phyloP scores from a whole-genome alignment of 768 basidiomycete species.

The Dentipellis fragilis region DNA sequence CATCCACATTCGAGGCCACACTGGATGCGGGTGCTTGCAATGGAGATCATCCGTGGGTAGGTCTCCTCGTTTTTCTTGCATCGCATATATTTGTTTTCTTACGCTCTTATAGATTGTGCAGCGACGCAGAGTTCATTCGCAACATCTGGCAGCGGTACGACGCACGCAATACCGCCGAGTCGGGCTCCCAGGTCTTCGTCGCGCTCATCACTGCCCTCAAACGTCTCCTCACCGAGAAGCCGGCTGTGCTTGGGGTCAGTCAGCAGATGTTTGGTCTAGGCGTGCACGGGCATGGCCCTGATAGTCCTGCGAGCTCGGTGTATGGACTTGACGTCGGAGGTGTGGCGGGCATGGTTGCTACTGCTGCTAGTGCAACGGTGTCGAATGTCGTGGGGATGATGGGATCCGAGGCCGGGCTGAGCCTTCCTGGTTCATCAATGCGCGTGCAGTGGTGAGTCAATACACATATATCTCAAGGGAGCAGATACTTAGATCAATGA shows the following conservation, averaged over 20 bases:
- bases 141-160: constrained; percentile 12
- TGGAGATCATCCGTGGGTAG: constrained; percentile 11
- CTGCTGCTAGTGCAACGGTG: constrained; percentile 73
- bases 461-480: constrained; percentile 1
- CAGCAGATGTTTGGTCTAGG: constrained; percentile 80
- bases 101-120: constrained; percentile 3
- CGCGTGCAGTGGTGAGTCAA: constrained; percentile 79
- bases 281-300: constrained; percentile 30
- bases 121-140: constrained; percentile 12
- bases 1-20: constrained; percentile 1
- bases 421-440: constrained; percentile 67
- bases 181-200: constrained; percentile 62
- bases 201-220: constrained; percentile 78
- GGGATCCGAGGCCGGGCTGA: constrained; percentile 57
- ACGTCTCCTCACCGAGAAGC: constrained; percentile 82
- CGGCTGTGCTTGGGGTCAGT: constrained; percentile 68
- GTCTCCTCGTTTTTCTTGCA: neutral
- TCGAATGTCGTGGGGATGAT: constrained; percentile 85
- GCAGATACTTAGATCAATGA: neutral
- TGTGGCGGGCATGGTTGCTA: constrained; percentile 78
- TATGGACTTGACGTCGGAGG: constrained; percentile 55
- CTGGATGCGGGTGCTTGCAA: constrained; percentile 14
- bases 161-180: constrained; percentile 19
- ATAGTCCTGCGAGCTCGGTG: constrained; percentile 25
- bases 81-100: neutral